Evolutionary conservation across 2,329 filamentous ascomycete genomes (phyloP).

Genomic region (Colletotrichum eremochloae): DNA sequence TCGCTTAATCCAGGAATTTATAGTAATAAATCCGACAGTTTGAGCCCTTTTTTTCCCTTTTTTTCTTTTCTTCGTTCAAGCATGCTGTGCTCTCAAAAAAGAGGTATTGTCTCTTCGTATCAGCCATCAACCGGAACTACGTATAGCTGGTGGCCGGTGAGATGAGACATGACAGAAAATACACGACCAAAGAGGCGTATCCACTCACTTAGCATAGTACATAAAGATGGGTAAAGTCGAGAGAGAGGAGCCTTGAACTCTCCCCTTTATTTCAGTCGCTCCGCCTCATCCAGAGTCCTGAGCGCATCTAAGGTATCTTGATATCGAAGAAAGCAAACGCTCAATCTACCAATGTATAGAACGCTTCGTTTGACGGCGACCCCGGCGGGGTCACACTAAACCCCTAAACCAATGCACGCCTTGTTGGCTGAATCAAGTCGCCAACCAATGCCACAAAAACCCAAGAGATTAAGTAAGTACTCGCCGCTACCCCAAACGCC

Average conservation of each 20-base stretch:
- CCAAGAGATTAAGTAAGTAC: conserved; percentile 12
- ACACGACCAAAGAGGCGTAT: too few species aligned
- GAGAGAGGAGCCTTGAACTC: neutral
- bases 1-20: too few species aligned
- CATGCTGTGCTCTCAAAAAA: too few species aligned
- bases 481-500: conserved; percentile 37
- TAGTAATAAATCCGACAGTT: too few species aligned
- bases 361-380: conserved; percentile 5
- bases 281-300: conserved; percentile 1
- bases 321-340: conserved; percentile 34
- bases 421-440: conserved; percentile 12
- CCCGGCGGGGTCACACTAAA: conserved; percentile 1
- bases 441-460: conserved; percentile 29
- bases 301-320: conserved; percentile 38
- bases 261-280: neutral
- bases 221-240: too few species aligned
- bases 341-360: conserved; percentile 27
- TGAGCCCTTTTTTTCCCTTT: too few species aligned
- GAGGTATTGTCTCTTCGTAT: too few species aligned
- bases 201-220: too few species aligned
- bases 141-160: too few species aligned
- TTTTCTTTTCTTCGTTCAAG: too few species aligned
- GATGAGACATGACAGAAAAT: too few species aligned
- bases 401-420: conserved; percentile 4
- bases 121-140: too few species aligned